Percentiles rank a stretch among this genome's conserved stretches.
These are phyloP conservation scores for Amylocystis lapponica DNA, from an alignment of 768 basidiomycete genomes.

Conservation along the genomic window DNA sequence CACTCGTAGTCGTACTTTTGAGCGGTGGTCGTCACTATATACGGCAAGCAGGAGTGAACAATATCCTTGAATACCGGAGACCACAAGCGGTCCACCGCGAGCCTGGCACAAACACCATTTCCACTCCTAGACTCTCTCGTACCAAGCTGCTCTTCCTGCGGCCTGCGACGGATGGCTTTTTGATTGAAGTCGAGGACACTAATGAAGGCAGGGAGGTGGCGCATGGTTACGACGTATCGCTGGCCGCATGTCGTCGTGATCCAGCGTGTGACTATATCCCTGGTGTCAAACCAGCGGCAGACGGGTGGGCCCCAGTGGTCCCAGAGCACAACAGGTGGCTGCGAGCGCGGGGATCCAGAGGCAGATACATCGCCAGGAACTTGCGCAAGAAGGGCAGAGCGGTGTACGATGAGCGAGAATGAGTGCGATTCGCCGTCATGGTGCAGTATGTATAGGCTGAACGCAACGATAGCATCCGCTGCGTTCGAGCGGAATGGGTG, in stretches of 20 bases:
- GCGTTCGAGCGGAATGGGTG: slow-evolving; percentile 19
- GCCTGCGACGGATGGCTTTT: slow-evolving; percentile 7
- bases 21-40: slow-evolving; percentile 15
- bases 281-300: slow-evolving; percentile 21
- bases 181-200: slow-evolving; percentile 21
- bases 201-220: slow-evolving; percentile 4
- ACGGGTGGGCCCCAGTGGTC: slow-evolving; percentile 17
- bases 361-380: neutral
- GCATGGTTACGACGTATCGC: slow-evolving; percentile 13
- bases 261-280: slow-evolving; percentile 20
- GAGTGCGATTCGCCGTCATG: slow-evolving; percentile 3
- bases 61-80: slow-evolving; percentile 12
- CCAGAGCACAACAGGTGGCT: slow-evolving; percentile 9
- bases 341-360: neutral
- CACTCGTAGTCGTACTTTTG: slow-evolving; percentile 15
- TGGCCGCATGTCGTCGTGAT: slow-evolving; percentile 28
- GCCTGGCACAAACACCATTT: too few species aligned
- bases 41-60: slow-evolving; percentile 18
- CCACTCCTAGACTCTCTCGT: slow-evolving; percentile 4
- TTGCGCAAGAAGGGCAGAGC: slow-evolving; percentile 13
- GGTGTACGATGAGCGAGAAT: slow-evolving; percentile 20
- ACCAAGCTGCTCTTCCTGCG: slow-evolving; percentile 5
- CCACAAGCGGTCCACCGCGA: neutral
- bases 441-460: slow-evolving; percentile 10
- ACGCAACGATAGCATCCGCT: slow-evolving; percentile 18